phyloP scores from a whole-genome alignment of 1,284 basidiomycete genomes.

The Cryptococcus hybrid region DNA sequence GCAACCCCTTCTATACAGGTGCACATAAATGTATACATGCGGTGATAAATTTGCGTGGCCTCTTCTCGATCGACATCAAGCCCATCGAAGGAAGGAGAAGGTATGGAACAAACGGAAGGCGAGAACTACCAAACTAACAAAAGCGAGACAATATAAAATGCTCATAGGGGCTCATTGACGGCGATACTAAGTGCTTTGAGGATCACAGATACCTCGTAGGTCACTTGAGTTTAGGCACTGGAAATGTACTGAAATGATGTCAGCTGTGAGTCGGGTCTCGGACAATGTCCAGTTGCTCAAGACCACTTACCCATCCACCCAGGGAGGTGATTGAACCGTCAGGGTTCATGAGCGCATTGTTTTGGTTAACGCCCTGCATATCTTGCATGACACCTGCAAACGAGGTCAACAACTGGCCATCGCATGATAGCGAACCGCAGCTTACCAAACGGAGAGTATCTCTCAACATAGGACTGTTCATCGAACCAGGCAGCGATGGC shows the following conservation, averaged over 20 bases:
- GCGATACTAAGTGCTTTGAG: too few species aligned
- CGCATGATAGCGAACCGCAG: conserved; percentile 7
- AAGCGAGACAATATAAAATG: neutral
- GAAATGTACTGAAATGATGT: neutral
- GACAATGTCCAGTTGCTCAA: neutral
- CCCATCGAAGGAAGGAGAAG: too few species aligned
- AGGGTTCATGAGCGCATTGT: conserved; percentile 56
- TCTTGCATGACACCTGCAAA: conserved; percentile 62
- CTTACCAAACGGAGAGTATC: conserved; percentile 70
- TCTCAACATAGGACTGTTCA: conserved; percentile 56
- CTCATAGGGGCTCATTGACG: too few species aligned
- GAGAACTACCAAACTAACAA: neutral
- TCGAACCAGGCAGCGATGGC: conserved; percentile 61
- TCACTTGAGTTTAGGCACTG: neutral
- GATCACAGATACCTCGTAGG: too few species aligned
- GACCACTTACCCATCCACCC: conserved; percentile 35
- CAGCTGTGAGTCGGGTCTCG: neutral
- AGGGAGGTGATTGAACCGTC: conserved; percentile 42
- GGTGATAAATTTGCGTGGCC: too few species aligned
- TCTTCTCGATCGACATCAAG: too few species aligned
- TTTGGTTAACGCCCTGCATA: conserved; percentile 65
- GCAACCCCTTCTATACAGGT: too few species aligned
- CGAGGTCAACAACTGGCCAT: neutral
- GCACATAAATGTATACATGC: too few species aligned
- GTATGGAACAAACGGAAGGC: neutral